A percentile compares a stretch with the other conserved stretches of the same genome.
Evolutionary conservation across 371 early-diverging fungal genomes (phyloP).

Genomic region (Nosema muscidifuracis): DNA sequence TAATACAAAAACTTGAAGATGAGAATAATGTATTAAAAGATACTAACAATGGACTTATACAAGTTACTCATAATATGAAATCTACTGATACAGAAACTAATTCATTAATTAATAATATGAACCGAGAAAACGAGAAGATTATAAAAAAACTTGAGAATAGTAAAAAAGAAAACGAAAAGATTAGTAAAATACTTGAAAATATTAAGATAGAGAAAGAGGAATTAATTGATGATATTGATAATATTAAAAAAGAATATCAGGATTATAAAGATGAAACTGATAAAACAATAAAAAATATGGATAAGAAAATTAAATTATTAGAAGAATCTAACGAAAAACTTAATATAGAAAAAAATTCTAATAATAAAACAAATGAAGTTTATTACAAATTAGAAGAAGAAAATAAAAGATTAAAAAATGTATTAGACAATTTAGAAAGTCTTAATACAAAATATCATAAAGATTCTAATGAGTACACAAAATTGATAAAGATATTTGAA

Average conservation of each 20-base stretch:
- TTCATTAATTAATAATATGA: slow-evolving; percentile 38
- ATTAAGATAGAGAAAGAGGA: too few species aligned
- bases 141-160: background rate
- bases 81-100: slow-evolving; percentile 39
- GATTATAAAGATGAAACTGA: slow-evolving; percentile 6
- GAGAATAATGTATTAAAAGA: slow-evolving; percentile 4
- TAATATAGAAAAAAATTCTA: background rate
- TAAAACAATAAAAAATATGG: slow-evolving; percentile 12
- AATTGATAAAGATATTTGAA: slow-evolving; percentile 24
- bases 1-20: slow-evolving; percentile 7
- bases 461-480: background rate
- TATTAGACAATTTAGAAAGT: slow-evolving; percentile 10
- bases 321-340: background rate
- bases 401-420: slow-evolving; percentile 54
- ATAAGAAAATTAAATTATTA: slow-evolving; percentile 2
- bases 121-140: slow-evolving; percentile 36
- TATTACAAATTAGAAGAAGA: too few species aligned
- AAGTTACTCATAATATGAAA: too few species aligned
- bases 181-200: background rate
- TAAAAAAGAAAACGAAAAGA: slow-evolving; percentile 1
- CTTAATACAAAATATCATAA: background rate
- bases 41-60: slow-evolving; percentile 23
- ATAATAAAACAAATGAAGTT: too few species aligned
- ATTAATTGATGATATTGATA: background rate
- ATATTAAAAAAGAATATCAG: slow-evolving; percentile 9